A percentile compares a stretch with the other conserved stretches of the same genome.
Evolutionary conservation across 176 grass and related monocot species (phyloP).

Genomic region (Alopecurus myosuroides): DNA sequence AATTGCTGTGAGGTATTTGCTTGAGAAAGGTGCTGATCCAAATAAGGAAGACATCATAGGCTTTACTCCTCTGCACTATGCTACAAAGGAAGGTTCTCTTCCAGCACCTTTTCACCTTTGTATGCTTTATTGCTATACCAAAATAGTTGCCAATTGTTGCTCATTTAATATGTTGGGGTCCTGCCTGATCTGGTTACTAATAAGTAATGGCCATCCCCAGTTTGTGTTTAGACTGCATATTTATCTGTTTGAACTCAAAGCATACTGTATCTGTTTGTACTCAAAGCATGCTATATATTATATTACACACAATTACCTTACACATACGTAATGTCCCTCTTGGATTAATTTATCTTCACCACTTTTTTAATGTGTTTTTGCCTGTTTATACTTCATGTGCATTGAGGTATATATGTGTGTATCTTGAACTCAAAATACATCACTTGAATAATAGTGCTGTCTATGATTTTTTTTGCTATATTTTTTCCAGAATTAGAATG

Average conservation of each 20-base stretch:
- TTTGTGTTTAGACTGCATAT: not conserved
- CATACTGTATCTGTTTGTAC: not conserved
- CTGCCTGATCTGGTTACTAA: not conserved
- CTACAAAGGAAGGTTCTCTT: constrained; percentile 26
- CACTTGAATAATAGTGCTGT: not conserved
- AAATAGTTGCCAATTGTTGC: not conserved
- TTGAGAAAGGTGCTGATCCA: constrained; percentile 28
- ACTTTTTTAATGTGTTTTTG: not conserved
- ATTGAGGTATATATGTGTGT: not conserved
- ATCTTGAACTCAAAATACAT: not conserved
- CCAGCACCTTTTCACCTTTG: not conserved
- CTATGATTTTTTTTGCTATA: not conserved
- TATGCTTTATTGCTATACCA: not conserved
- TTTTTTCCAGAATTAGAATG: not conserved
- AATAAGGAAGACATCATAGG: constrained; percentile 19
- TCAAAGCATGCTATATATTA: not conserved
- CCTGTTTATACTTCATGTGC: not conserved
- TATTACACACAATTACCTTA: not conserved
- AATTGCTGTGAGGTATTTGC: constrained; percentile 36
- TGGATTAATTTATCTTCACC: not conserved
- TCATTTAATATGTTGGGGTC: not conserved
- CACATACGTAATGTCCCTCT: not conserved
- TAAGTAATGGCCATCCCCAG: not conserved
- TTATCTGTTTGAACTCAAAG: not conserved
- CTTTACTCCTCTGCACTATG: constrained; percentile 37